A percentile compares a stretch with the other conserved stretches of the same genome.
phyloP scores from a whole-genome alignment of 225 moss, liverwort and hornwort genomes.

The Pleurozium schreberi region DNA sequence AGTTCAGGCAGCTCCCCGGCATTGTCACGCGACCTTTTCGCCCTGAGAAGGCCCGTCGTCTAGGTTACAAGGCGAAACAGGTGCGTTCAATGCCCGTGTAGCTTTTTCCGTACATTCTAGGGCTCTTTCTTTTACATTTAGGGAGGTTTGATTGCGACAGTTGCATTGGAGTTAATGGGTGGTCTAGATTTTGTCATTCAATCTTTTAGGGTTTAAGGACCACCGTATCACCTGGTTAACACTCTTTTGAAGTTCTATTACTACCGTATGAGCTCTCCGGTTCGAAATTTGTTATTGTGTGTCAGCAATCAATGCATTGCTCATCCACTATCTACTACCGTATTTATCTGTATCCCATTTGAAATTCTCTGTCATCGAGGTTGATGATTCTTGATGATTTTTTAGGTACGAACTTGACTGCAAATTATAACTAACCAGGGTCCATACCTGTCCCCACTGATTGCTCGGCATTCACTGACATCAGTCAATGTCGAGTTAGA shows the following conservation, averaged over 20 bases:
- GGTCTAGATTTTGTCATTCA: background rate
- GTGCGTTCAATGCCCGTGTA: background rate
- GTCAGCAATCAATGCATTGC: background rate
- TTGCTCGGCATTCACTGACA: background rate
- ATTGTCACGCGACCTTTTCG: slow-evolving; percentile 83
- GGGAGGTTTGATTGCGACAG: no score
- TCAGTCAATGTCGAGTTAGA: background rate
- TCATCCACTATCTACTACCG: background rate
- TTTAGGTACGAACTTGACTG: background rate
- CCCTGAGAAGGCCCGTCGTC: slow-evolving; percentile 79
- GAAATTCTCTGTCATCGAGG: background rate
- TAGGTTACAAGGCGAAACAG: slow-evolving; percentile 90
- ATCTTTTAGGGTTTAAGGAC: background rate
- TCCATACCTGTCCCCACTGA: background rate
- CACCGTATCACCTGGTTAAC: no score
- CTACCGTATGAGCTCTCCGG: background rate
- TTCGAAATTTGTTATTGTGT: background rate
- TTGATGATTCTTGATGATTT: background rate
- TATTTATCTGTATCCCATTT: no score
- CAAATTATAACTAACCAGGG: no score
- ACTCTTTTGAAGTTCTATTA: background rate
- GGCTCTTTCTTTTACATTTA: background rate
- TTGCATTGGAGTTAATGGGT: no score
- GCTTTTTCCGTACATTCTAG: no score
- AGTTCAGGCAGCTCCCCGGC: slow-evolving; percentile 82